A percentile compares a stretch with the other conserved stretches of the same genome.
phyloP scores from a whole-genome alignment of 2,329 filamentous ascomycete genomes.

The Podosphaera xanthii region DNA sequence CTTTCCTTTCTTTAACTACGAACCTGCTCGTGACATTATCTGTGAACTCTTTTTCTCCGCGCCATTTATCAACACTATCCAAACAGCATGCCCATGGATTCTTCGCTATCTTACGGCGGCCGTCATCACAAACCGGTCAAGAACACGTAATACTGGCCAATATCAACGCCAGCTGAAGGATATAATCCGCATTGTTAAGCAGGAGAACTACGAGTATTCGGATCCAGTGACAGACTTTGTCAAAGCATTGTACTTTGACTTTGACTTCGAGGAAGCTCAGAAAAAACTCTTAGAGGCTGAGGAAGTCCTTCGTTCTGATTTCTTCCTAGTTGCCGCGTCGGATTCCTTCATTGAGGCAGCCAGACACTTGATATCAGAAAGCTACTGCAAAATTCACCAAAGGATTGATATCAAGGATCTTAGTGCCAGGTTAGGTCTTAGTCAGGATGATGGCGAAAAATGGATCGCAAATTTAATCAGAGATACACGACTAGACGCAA shows the following conservation, averaged over 20 bases:
- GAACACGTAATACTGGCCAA: constrained; percentile 53
- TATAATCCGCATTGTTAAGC: constrained; percentile 78
- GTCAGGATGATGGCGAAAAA: constrained; percentile 92
- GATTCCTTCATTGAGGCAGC: constrained; percentile 87
- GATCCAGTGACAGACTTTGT: constrained; percentile 94
- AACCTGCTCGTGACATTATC: constrained; percentile 68
- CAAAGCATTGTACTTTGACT: constrained; percentile 82
- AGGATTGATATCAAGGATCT: constrained; percentile 96
- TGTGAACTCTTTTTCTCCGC: constrained; percentile 95
- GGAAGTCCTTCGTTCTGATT: constrained; percentile 76
- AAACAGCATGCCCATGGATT: constrained; percentile 92
- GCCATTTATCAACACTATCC: constrained; percentile 97
- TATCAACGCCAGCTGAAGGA: constrained; percentile 99
- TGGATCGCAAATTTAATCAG: constrained; percentile 99
- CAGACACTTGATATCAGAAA: constrained; percentile 90
- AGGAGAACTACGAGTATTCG: constrained; percentile 93
- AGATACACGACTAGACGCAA: constrained; percentile 89
- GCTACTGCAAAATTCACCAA: constrained; percentile 99
- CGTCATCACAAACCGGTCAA: constrained; percentile 78
- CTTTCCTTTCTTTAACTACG: constrained; percentile 97
- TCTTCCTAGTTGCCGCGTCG: constrained; percentile 72
- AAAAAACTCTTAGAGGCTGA: constrained; percentile 71
- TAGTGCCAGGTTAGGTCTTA: constrained; percentile 72
- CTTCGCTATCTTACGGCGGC: constrained; percentile 82
- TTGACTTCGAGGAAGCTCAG: constrained; percentile 93